Conservation (phyloP, 169 alveolate species). For the Cryptosporidium sp. region DNA sequence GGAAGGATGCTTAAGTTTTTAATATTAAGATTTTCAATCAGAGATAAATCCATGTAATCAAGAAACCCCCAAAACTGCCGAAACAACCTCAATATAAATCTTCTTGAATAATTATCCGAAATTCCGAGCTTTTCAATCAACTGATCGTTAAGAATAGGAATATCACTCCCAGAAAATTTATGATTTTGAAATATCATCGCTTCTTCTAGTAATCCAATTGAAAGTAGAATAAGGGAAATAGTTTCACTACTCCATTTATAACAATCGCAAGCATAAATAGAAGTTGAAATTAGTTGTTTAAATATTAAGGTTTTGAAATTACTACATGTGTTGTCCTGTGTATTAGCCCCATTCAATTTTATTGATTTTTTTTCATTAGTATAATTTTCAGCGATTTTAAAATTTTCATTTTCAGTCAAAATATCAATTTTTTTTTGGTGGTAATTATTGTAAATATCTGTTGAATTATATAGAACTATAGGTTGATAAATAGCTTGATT, state of each 20-base stretch:
- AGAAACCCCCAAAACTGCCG: constrained; percentile 77
- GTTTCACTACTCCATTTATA: constrained; percentile 30
- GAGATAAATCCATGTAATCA: constrained; percentile 78
- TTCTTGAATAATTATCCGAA: constrained; percentile 76
- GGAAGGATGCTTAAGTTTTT: constrained; percentile 48
- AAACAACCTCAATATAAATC: constrained; percentile 78
- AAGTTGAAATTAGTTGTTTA: not conserved
- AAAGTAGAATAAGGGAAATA: not conserved
- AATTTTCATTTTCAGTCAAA: not conserved
- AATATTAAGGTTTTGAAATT: not conserved
- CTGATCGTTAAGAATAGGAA: constrained; percentile 74
- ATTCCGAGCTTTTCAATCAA: constrained; percentile 75
- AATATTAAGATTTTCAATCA: constrained; percentile 59
- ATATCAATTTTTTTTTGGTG: not conserved
- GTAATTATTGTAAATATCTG: not conserved
- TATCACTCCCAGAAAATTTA: constrained; percentile 77
- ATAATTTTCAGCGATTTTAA: not conserved
- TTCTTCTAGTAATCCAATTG: constrained; percentile 31
- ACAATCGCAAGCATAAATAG: constrained; percentile 40
- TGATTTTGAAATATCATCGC: constrained; percentile 67
- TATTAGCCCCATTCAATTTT: not conserved
- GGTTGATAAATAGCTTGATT: not conserved
- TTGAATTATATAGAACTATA: not conserved
- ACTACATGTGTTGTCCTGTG: not conserved
- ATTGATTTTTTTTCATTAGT: not conserved